Evolutionary conservation across 2,329 filamentous ascomycete genomes (phyloP), one percentile per base, ranked within the genome.

Genomic region (Alternaria solani): DNA sequence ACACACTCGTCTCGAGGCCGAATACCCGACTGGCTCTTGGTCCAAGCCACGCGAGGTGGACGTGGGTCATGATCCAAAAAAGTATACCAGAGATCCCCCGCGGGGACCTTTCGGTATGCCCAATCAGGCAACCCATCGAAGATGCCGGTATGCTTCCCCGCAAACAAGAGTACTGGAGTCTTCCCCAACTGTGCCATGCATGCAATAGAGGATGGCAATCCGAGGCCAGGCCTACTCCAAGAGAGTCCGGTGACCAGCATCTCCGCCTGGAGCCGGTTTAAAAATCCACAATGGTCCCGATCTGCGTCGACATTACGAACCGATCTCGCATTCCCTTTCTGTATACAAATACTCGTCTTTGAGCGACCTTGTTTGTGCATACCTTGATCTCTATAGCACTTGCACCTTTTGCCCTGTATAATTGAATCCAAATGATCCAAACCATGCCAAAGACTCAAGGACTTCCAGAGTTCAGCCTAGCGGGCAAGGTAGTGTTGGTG

Each of bases 401-500:
- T 7, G 12, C 20, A 23, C 34, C 23, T 44, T 20, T 49, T 26
- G 8, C 32, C 18, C 18, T 38, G 26, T 18, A 25, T 12, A 36
- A 20, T 7, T 41, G 18, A 39, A 16, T 20, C 12, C 20, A 14
- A 56, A 38, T 23, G 42, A 56, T 51, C n/a, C 44, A 41, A 46
- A 36, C 39, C 14, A 72, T 72, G 69, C 55, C 66, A 8, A 41
- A 59, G n/a, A 55, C 63, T 18, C 61, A 60, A 39, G 68, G 69
- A 26, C 80, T 94, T 51, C 88, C 90, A 44, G 92, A 95, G 73
- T 95, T 95, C 82, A 89, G 85, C 71, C 84, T 96, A 64, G 84
- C 86, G 64, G 86, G 87, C 79, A 93, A 88, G 77, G 85, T 91
- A 1, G 86, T 92, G 47, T 76, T 91, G 30, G 88, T 93, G 3